Evolutionary conservation across 2,329 filamentous ascomycete genomes (phyloP).

Genomic region (Trematosphaeria pertusa): DNA sequence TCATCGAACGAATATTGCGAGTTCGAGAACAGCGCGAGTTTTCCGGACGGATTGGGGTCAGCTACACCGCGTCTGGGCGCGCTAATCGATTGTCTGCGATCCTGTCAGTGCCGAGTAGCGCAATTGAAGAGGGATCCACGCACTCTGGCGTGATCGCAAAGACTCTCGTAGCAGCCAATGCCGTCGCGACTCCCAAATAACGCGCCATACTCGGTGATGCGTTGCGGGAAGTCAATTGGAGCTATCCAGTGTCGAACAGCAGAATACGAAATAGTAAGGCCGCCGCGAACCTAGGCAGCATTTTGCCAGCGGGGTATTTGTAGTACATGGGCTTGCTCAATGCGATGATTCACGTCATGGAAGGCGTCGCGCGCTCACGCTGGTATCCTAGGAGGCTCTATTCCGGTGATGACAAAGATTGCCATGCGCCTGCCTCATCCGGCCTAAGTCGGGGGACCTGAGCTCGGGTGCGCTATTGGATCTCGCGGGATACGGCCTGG

Average conservation of each 20-base stretch:
- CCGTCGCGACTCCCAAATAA: slow-evolving; percentile 39
- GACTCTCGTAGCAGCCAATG: slow-evolving; percentile 42
- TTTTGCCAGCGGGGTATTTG: slow-evolving; percentile 8
- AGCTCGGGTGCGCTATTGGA: slow-evolving; percentile 2
- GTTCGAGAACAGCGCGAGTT: slow-evolving; percentile 69
- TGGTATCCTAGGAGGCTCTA: too few species aligned
- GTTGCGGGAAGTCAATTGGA: slow-evolving; percentile 35
- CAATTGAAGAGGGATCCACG: too few species aligned
- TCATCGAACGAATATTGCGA: slow-evolving; percentile 82
- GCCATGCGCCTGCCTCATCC: slow-evolving; percentile 7
- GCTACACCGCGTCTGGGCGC: slow-evolving; percentile 75
- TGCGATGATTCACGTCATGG: slow-evolving; percentile 5
- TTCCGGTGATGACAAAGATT: slow-evolving; percentile 1
- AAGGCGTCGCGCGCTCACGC: too few species aligned
- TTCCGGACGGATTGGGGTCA: slow-evolving; percentile 70
- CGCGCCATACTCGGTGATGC: slow-evolving; percentile 41
- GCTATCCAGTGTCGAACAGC: slow-evolving; percentile 27
- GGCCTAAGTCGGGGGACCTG: not conserved
- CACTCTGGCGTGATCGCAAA: slow-evolving; percentile 46
- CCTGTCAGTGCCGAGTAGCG: too few species aligned
- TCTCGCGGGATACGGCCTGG: slow-evolving; percentile 2
- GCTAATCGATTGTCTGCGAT: too few species aligned
- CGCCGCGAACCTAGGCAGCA: not conserved
- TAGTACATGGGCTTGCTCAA: slow-evolving; percentile 3
- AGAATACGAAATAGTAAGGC: slow-evolving; percentile 2